These are phyloP conservation scores for Solanum habrochaites DNA, from an alignment of 257 asterid species.

Conservation along the genomic window DNA sequence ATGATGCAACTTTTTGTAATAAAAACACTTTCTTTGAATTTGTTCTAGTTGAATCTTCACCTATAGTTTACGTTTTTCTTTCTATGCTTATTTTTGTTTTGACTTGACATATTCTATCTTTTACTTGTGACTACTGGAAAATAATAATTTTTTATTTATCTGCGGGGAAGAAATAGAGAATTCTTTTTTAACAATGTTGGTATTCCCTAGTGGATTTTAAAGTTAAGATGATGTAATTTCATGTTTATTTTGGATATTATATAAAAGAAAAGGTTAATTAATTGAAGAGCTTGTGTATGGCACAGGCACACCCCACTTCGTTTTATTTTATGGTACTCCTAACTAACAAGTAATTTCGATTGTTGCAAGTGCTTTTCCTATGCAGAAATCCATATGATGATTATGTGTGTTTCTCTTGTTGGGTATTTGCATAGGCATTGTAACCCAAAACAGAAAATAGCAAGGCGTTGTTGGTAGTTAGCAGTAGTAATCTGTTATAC, in stretches of 20 bases:
- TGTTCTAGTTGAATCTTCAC: background rate
- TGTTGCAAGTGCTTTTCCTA: background rate
- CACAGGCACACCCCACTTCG: conserved; percentile 38
- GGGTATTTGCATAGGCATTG: background rate
- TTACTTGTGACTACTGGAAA: background rate
- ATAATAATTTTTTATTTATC: no score
- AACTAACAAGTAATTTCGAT: background rate
- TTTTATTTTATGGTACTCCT: background rate
- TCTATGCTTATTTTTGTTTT: background rate
- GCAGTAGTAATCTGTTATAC: no score
- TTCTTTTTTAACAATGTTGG: background rate
- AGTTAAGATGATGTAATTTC: background rate
- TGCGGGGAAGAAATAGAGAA: background rate
- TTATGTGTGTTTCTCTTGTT: background rate
- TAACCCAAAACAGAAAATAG: background rate
- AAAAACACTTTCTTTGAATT: no score
- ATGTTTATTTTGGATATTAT: background rate
- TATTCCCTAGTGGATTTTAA: no score
- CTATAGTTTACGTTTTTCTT: background rate
- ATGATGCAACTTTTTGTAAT: background rate
- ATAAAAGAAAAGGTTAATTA: background rate
- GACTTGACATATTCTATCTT: background rate
- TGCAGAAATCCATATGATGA: no score
- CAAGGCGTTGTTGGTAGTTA: background rate
- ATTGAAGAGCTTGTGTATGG: conserved; percentile 1